Percentiles rank a stretch among this genome's conserved stretches.
Conservation (phyloP, 768 basidiomycete genomes). For the Mycena pura region DNA sequence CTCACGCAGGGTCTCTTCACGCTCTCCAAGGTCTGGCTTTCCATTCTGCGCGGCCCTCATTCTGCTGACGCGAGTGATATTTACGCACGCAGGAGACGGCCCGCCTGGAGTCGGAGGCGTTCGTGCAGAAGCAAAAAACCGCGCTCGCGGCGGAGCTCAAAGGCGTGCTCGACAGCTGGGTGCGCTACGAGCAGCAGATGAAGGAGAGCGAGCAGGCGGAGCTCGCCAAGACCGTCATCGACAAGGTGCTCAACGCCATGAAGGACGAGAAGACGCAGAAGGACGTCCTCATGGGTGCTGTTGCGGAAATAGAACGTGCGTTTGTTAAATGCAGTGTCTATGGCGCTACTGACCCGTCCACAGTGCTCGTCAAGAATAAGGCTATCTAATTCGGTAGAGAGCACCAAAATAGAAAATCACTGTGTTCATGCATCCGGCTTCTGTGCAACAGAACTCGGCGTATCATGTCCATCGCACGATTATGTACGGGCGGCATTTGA, state of each 20-base stretch:
- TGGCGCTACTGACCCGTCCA: not conserved
- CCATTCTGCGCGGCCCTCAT: not conserved
- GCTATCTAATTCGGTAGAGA: constrained; percentile 64
- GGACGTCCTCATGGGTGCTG: constrained; percentile 79
- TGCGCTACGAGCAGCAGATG: constrained; percentile 94
- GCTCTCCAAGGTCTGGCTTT: constrained; percentile 73
- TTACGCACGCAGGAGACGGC: constrained; percentile 96
- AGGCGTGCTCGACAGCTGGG: constrained; percentile 96
- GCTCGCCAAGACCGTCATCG: constrained; percentile 86
- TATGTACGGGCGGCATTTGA: too few species aligned
- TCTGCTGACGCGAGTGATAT: too few species aligned
- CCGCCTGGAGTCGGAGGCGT: constrained; percentile 85
- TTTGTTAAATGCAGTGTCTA: constrained; percentile 29
- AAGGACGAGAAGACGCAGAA: constrained; percentile 89
- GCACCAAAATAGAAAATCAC: constrained; percentile 13
- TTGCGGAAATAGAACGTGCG: constrained; percentile 93
- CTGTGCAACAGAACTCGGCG: too few species aligned
- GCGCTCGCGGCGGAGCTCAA: constrained; percentile 90
- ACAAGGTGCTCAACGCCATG: constrained; percentile 83
- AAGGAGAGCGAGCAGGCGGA: constrained; percentile 97
- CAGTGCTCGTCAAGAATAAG: constrained; percentile 92
- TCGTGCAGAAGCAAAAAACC: constrained; percentile 89
- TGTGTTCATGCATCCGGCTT: not conserved
- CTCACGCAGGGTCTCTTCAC: constrained; percentile 91
- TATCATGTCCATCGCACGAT: too few species aligned